A percentile compares a stretch with the other conserved stretches of the same genome.
phyloP scores from a whole-genome alignment of 139 green algal genomes.

The Trebouxia sp. region DNA sequence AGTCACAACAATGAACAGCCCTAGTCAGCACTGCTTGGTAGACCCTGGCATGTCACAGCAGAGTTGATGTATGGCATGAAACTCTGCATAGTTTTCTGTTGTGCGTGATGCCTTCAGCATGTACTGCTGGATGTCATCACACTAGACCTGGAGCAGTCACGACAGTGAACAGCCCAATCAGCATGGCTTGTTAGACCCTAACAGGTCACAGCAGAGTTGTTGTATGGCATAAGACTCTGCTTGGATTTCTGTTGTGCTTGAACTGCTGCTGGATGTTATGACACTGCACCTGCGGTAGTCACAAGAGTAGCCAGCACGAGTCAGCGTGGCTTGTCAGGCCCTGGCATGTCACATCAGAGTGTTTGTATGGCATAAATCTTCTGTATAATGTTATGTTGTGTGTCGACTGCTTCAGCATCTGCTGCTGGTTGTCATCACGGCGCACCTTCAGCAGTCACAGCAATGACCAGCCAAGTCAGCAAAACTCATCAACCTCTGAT shows the following conservation, averaged over 20 bases:
- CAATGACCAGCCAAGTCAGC: not conserved
- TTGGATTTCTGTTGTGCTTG: slow-evolving; percentile 70
- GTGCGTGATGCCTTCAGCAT: slow-evolving; percentile 65
- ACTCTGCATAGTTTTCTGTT: too few relatives aligned
- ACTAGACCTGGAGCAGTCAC: slow-evolving; percentile 35
- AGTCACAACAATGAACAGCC: not conserved
- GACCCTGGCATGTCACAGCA: not conserved
- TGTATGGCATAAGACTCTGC: not conserved
- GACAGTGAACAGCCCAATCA: not conserved
- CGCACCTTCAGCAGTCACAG: slow-evolving; percentile 35
- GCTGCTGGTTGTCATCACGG: slow-evolving; percentile 35
- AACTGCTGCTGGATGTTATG: slow-evolving; percentile 37
- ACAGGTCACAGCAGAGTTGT: not conserved
- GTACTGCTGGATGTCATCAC: slow-evolving; percentile 35
- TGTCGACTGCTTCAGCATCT: slow-evolving; percentile 63
- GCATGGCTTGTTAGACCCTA: not conserved
- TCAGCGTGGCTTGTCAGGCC: not conserved
- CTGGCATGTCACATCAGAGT: not conserved
- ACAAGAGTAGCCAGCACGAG: not conserved
- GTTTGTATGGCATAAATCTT: not conserved
- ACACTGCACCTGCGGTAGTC: slow-evolving; percentile 36
- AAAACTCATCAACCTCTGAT: not conserved
- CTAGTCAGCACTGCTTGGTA: not conserved
- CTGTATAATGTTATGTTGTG: too few relatives aligned
- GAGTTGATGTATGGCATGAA: not conserved